Evolutionary conservation across 495 filamentous ascomycete genomes (phyloP), one percentile per base, ranked within the genome.

Genomic region (Penicillium soppii): DNA sequence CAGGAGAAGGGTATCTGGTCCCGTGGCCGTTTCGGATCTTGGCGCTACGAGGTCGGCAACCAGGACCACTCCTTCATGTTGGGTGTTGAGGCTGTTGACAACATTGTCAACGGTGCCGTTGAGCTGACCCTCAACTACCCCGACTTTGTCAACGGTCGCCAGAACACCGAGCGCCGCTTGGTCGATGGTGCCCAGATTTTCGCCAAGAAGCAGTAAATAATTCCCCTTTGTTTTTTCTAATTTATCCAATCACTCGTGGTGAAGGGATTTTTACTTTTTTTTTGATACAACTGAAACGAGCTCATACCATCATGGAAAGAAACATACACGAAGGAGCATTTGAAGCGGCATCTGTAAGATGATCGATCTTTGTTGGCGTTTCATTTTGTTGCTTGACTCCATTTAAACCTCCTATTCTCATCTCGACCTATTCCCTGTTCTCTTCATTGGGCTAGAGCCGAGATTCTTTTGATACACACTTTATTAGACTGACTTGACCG

Each of bases 51-150:
- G 74, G 89, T 92, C 59, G 87, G 88, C 56, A 97, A 97, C 82
- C 92, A 97, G 78, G 92, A 97, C 69, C 94, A 98, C 79, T 90
- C 86, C 30, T 97, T 99, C 78, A 97, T 97, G 94, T 79, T 97
- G 38, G 94, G 94, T 69, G 94, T 97, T 15, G 94, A 99, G 74
- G 94, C 94, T 39, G 92, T 88, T 33, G 94, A 99, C 75, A 82
- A 92, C 74, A 94, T 99, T 68, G 85, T 96, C 64, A 92, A 88
- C 72, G 94, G 94, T 57, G 88, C 89, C 3, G 89, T 91, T 52
- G 94, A 99, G 80, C 75, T 97, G 69, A 99, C 94, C 47, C 83
- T 97, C 59, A 97, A 99, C 80, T 95, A 97, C 74, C 95, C 95
- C 38, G 95, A 99, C 74, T 97, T 97, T 69, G 92, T 99, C 76